Conservation (phyloP, 2,329 filamentous ascomycete species). For the Coniochaeta sp. region DNA sequence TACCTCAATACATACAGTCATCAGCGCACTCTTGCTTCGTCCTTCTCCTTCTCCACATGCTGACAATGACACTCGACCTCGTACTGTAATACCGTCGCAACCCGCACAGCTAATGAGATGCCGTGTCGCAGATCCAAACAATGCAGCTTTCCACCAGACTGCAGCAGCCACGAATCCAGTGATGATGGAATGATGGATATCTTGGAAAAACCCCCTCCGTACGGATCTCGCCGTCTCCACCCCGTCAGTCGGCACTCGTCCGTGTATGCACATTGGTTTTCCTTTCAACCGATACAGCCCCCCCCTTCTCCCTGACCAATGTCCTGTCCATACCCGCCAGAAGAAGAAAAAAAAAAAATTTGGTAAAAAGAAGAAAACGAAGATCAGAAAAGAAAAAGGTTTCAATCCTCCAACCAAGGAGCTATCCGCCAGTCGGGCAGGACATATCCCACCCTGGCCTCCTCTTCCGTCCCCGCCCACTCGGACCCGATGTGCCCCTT, state of each 20-base stretch:
- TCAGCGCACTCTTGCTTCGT: neutral
- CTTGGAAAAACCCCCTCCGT: neutral
- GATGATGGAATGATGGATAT: neutral
- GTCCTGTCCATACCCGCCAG: too few species aligned
- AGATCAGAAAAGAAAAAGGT: too few species aligned
- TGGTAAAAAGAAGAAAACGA: too few species aligned
- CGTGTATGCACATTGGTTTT: too few species aligned
- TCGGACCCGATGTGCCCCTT: constrained; percentile 39
- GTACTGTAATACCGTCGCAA: too few species aligned
- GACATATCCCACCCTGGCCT: constrained; percentile 31
- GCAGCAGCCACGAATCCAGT: neutral
- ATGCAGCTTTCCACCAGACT: too few species aligned
- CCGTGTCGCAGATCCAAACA: too few species aligned
- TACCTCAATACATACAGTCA: neutral
- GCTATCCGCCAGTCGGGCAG: constrained; percentile 41
- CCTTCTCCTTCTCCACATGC: neutral
- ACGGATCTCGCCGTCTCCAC: neutral
- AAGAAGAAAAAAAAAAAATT: too few species aligned
- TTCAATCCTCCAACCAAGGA: constrained; percentile 12
- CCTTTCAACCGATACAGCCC: too few species aligned
- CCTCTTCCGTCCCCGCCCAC: constrained; percentile 26
- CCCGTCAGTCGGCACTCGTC: neutral
- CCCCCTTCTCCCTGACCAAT: too few species aligned
- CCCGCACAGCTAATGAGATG: too few species aligned
- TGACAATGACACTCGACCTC: neutral